Evolutionary conservation across 768 basidiomycete genomes (phyloP).

Genomic region (Boletellus ananiceps): DNA sequence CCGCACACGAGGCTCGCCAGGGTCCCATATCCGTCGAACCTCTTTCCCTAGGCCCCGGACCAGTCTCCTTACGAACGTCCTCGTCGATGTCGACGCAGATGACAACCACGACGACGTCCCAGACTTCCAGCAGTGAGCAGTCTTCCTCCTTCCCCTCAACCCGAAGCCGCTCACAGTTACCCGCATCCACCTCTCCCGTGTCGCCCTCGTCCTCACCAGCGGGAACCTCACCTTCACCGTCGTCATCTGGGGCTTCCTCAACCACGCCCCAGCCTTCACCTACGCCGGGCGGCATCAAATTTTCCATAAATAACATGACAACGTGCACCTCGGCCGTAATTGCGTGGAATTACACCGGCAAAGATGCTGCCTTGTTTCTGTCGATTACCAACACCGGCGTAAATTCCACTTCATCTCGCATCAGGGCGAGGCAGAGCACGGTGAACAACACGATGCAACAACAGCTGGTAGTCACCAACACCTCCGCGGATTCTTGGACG

Average conservation of each 20-base stretch:
- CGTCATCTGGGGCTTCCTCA: conserved; percentile 9
- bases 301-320: conserved; percentile 29
- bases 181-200: neutral
- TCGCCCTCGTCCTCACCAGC: conserved; percentile 6
- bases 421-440: conserved; percentile 1
- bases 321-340: conserved; percentile 33
- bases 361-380: conserved; percentile 28
- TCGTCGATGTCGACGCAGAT: conserved; percentile 1
- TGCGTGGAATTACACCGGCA: conserved; percentile 39
- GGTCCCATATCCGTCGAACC: conserved; percentile 7
- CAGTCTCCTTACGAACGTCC: conserved; percentile 3
- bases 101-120: conserved; percentile 9
- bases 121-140: conserved; percentile 15
- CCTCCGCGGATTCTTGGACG: conserved; percentile 25
- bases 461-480: conserved; percentile 26
- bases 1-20: conserved; percentile 20
- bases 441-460: conserved; percentile 11
- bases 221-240: conserved; percentile 5
- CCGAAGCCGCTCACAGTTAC: neutral
- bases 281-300: conserved; percentile 15
- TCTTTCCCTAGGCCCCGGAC: conserved; percentile 3
- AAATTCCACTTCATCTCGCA: conserved; percentile 19
- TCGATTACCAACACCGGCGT: conserved; percentile 39
- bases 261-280: conserved; percentile 13
- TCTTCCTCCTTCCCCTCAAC: conserved; percentile 2